A percentile compares a stretch with the other conserved stretches of the same genome.
Evolutionary conservation across 2,329 filamentous ascomycete species (phyloP).

Genomic region (Esteya vermicola): DNA sequence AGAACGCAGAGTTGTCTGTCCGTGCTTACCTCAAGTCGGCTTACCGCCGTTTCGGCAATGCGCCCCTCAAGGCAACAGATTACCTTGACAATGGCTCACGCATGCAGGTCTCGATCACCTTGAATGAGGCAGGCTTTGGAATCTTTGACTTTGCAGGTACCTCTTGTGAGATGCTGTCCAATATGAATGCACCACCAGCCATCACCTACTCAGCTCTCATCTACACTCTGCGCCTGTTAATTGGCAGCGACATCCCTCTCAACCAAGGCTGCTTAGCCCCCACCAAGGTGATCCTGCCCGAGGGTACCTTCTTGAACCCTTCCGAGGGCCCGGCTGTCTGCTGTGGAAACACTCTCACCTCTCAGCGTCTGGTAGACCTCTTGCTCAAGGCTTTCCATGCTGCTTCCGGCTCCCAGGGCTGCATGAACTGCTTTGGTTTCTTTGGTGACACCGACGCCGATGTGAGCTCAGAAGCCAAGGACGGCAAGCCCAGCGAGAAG

Average conservation of each 20-base stretch:
- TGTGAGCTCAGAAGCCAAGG: constrained; percentile 41
- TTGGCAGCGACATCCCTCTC: constrained; percentile 66
- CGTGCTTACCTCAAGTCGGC: constrained; percentile 58
- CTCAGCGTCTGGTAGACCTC: constrained; percentile 70
- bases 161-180: constrained; percentile 58
- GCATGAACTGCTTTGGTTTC: constrained; percentile 74
- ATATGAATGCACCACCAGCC: constrained; percentile 63
- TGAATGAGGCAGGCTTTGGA: constrained; percentile 62
- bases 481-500: background rate
- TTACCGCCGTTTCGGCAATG: constrained; percentile 42
- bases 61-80: constrained; percentile 57
- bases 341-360: constrained; percentile 67
- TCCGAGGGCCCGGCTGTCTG: constrained; percentile 66
- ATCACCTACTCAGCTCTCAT: constrained; percentile 70
- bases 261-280: constrained; percentile 75
- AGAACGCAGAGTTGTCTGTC: constrained; percentile 64
- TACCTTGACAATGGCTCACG: constrained; percentile 83
- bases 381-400: constrained; percentile 67
- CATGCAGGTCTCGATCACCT: constrained; percentile 59
- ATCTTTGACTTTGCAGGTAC: constrained; percentile 65
- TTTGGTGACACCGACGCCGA: constrained; percentile 42
- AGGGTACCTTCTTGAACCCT: constrained; percentile 57
- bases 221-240: constrained; percentile 67
- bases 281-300: constrained; percentile 58
- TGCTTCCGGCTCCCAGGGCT: constrained; percentile 63